These are phyloP conservation scores for Blastobotrys buckinghamii DNA, from an alignment of 1,139 yeast genomes.

Conservation along the genomic window DNA sequence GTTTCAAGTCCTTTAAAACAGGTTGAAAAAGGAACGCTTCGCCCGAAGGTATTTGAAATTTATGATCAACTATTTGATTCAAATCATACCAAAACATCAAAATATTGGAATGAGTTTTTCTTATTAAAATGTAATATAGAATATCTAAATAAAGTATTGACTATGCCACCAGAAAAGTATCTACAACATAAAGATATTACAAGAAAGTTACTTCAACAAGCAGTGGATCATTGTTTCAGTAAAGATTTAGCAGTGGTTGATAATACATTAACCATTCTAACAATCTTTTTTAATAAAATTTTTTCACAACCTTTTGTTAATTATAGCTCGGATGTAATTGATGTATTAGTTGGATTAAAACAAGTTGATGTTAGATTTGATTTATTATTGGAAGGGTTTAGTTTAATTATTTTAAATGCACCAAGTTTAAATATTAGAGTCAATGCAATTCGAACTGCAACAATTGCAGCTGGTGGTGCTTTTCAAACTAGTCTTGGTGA, in stretches of 20 bases:
- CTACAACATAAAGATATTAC: slow-evolving; percentile 23
- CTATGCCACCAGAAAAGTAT: slow-evolving; percentile 25
- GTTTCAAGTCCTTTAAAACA: slow-evolving; percentile 34
- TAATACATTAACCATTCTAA: slow-evolving; percentile 25
- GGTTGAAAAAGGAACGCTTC: slow-evolving; percentile 30
- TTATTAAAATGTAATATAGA: slow-evolving; percentile 30
- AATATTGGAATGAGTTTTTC: slow-evolving; percentile 38
- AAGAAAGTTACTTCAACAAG: slow-evolving; percentile 27
- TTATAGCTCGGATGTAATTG: slow-evolving; percentile 31
- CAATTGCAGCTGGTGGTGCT: slow-evolving; percentile 32
- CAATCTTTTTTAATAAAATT: slow-evolving; percentile 28
- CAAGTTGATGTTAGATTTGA: slow-evolving; percentile 31
- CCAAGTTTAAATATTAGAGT: slow-evolving; percentile 23
- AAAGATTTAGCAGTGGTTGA: slow-evolving; percentile 22
- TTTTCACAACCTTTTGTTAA: slow-evolving; percentile 29
- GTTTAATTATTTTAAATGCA: slow-evolving; percentile 21
- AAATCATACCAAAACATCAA: slow-evolving; percentile 22
- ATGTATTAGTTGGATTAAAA: slow-evolving; percentile 34
- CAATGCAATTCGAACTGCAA: slow-evolving; percentile 30
- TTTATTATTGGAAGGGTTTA: slow-evolving; percentile 25
- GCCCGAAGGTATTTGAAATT: slow-evolving; percentile 33
- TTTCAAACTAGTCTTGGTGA: slow-evolving; percentile 33
- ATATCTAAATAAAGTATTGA: slow-evolving; percentile 25
- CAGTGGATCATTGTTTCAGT: slow-evolving; percentile 23
- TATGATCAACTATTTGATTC: slow-evolving; percentile 32